Conservation (phyloP, 1,284 basidiomycete genomes). For the Austroboletus olivaceoglutinosus region DNA sequence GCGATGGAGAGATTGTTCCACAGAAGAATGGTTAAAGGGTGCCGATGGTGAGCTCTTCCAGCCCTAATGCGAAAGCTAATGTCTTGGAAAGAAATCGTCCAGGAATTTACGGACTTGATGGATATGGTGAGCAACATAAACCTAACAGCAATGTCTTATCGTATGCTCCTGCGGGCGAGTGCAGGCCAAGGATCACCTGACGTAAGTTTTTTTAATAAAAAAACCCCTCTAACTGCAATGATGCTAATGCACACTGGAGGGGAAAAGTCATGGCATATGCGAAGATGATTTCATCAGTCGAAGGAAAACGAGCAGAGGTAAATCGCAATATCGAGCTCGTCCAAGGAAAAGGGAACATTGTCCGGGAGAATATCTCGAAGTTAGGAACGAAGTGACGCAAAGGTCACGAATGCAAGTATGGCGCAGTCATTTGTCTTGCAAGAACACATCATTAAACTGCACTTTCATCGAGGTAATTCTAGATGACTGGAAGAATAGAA, state of each 20-base stretch:
- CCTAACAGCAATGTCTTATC: background rate
- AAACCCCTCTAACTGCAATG: background rate
- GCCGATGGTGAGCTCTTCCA: conserved; percentile 23
- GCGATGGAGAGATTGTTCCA: conserved; percentile 29
- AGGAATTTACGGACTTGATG: conserved; percentile 20
- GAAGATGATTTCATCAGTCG: conserved; percentile 20
- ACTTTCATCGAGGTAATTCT: no score
- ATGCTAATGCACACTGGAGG: conserved; percentile 11
- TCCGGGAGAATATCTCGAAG: conserved; percentile 23
- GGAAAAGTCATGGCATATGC: conserved; percentile 19
- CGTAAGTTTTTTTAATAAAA: conserved; percentile 14
- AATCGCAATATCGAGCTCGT: conserved; percentile 15
- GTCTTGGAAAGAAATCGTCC: conserved; percentile 18
- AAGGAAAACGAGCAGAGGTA: conserved; percentile 16
- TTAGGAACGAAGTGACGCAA: conserved; percentile 17
- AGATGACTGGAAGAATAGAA: no score
- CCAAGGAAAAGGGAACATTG: conserved; percentile 11
- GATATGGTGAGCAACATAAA: conserved; percentile 22
- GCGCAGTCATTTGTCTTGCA: background rate
- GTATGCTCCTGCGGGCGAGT: background rate
- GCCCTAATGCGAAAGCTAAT: conserved; percentile 1
- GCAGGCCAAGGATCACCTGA: conserved; percentile 31
- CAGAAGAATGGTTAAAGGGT: conserved; percentile 33
- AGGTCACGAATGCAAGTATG: background rate
- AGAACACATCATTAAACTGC: background rate